A percentile compares a stretch with the other conserved stretches of the same genome.
Evolutionary conservation across 2,329 filamentous ascomycete genomes (phyloP).

Genomic region (Cladosporium sp.): DNA sequence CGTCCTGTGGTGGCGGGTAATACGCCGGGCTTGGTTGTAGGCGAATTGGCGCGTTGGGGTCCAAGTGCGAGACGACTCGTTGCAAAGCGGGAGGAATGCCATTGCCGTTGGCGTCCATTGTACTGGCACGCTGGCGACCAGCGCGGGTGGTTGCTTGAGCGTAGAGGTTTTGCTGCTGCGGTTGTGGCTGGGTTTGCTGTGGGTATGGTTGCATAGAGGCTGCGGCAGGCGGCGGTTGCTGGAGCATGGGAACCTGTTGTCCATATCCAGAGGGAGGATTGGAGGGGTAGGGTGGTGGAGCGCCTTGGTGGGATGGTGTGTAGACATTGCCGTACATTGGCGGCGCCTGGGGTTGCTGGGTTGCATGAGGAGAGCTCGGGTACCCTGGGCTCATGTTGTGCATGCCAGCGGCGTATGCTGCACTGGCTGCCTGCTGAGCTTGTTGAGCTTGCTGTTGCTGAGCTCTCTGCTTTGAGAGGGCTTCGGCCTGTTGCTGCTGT

Average conservation of each 20-base stretch:
- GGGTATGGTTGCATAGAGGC: constrained; percentile 29
- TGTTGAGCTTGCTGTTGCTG: constrained; percentile 46
- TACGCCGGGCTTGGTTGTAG: constrained; percentile 95
- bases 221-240: constrained; percentile 43
- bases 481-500: constrained; percentile 92
- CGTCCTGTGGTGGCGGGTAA: constrained; percentile 87
- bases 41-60: constrained; percentile 89
- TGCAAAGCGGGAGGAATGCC: constrained; percentile 90
- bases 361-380: constrained; percentile 32
- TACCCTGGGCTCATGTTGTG: constrained; percentile 35
- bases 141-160: constrained; percentile 71
- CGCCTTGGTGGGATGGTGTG: constrained; percentile 58
- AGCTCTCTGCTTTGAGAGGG: constrained; percentile 85
- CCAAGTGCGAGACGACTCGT: constrained; percentile 89
- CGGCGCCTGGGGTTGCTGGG: constrained; percentile 30
- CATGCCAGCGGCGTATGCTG: constrained; percentile 26
- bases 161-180: constrained; percentile 67
- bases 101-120: constrained; percentile 85
- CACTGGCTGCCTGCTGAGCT: constrained; percentile 39
- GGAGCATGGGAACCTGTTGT: constrained; percentile 66
- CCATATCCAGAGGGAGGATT: constrained; percentile 63
- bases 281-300: constrained; percentile 73
- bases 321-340: constrained; percentile 75
- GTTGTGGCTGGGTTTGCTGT: constrained; percentile 31
- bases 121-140: constrained; percentile 83